Conservation (phyloP, 345 rosid species). For the Rhodamnia argentea region DNA sequence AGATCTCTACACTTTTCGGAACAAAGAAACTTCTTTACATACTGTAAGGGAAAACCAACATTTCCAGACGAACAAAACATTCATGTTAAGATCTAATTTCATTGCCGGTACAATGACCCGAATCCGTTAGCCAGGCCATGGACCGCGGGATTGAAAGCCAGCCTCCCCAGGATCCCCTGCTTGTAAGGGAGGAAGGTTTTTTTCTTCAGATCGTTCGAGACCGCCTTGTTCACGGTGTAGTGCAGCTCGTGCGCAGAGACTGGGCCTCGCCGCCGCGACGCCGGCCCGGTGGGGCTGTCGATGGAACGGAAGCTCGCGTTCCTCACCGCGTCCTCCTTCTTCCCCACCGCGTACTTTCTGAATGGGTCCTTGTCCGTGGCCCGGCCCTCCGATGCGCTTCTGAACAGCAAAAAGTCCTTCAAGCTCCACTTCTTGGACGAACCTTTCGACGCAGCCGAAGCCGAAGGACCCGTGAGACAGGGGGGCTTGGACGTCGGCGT, state of each 20-base stretch:
- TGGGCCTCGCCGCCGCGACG: slow-evolving; percentile 19
- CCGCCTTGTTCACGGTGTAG: slow-evolving; percentile 76
- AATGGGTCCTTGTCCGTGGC: slow-evolving; percentile 43
- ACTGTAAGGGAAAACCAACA: neutral
- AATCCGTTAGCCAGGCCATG: slow-evolving; percentile 15
- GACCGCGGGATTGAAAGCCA: slow-evolving; percentile 45
- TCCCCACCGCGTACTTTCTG: slow-evolving; percentile 34
- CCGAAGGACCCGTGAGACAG: neutral
- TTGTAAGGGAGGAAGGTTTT: slow-evolving; percentile 86
- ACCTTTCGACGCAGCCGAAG: slow-evolving; percentile 24
- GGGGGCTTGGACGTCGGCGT: slow-evolving; percentile 1
- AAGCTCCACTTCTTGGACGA: slow-evolving; percentile 75
- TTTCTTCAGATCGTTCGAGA: slow-evolving; percentile 61
- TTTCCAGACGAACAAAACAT: neutral
- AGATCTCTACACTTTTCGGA: neutral
- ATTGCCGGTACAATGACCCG: slow-evolving; percentile 7
- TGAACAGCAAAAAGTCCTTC: slow-evolving; percentile 62
- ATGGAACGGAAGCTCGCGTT: slow-evolving; percentile 31
- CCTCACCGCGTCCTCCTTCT: slow-evolving; percentile 38
- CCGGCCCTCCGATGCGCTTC: slow-evolving; percentile 88
- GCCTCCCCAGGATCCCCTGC: slow-evolving; percentile 64
- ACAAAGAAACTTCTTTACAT: neutral
- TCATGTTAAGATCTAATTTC: neutral
- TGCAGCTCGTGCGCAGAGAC: slow-evolving; percentile 85
- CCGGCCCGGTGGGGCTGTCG: slow-evolving; percentile 15